Evolutionary conservation across 768 basidiomycete species (phyloP).

Genomic region (Lyophyllum decastes): DNA sequence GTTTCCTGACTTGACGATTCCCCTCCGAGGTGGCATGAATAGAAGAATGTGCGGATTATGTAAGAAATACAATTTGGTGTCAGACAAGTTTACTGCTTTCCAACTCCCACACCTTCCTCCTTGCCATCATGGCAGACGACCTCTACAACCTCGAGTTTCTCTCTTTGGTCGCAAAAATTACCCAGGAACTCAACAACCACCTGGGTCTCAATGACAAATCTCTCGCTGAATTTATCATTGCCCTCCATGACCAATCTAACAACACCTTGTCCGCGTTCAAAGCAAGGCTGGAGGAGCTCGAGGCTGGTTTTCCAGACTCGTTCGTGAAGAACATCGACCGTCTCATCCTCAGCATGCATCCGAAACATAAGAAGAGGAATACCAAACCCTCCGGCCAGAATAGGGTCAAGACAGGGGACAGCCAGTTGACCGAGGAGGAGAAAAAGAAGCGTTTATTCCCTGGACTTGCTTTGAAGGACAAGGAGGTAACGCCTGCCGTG

Average conservation of each 20-base stretch:
- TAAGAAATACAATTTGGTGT: conserved; percentile 3
- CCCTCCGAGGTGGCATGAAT: conserved; percentile 66
- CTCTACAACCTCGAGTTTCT: conserved; percentile 92
- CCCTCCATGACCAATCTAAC: conserved; percentile 83
- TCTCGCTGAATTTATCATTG: conserved; percentile 92
- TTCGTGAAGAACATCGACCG: conserved; percentile 94
- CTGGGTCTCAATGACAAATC: conserved; percentile 86
- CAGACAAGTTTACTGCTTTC: not conserved
- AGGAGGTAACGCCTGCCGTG: conserved; percentile 59
- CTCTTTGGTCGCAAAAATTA: conserved; percentile 88
- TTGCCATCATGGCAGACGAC: conserved; percentile 64
- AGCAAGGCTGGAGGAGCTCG: conserved; percentile 70
- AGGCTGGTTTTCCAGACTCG: conserved; percentile 85
- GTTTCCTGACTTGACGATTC: conserved; percentile 86
- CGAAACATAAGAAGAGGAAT: conserved; percentile 86
- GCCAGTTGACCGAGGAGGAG: conserved; percentile 60
- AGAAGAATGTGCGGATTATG: conserved; percentile 8
- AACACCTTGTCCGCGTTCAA: conserved; percentile 78
- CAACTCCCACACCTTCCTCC: not conserved
- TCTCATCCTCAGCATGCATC: conserved; percentile 91
- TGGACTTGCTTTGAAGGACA: conserved; percentile 81
- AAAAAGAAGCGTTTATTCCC: conserved; percentile 88
- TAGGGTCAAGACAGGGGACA: conserved; percentile 31
- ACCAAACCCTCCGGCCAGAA: conserved; percentile 38
- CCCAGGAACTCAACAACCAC: conserved; percentile 91